Percentiles rank a stretch among this genome's conserved stretches.
phyloP scores from a whole-genome alignment of 192 early-diverging fungal genomes.

The Tieghemiomyces parasiticus region DNA sequence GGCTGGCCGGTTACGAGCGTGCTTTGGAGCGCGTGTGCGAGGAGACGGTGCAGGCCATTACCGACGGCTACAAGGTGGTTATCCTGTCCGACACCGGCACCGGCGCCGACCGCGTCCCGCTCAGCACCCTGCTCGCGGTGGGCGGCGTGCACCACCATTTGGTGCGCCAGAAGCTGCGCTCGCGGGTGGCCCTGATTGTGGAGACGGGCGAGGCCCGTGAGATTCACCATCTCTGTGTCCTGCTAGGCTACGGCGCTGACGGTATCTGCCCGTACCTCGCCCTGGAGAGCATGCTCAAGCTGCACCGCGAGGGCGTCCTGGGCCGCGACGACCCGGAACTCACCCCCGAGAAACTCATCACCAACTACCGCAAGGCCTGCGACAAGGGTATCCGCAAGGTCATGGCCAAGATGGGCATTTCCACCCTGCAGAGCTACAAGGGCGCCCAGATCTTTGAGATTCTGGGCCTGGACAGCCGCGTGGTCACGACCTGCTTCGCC shows the following conservation, averaged over 20 bases:
- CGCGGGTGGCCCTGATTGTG: constrained; percentile 71
- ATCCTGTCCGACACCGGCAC: constrained; percentile 67
- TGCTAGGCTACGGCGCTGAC: constrained; percentile 92
- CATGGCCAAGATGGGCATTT: constrained; percentile 99
- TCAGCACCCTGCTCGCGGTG: constrained; percentile 73
- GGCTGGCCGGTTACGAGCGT: constrained; percentile 55
- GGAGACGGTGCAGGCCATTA: constrained; percentile 70
- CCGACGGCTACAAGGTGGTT: constrained; percentile 62
- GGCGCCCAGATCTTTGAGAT: constrained; percentile 99
- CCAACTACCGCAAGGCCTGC: constrained; percentile 73
- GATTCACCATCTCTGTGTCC: constrained; percentile 89
- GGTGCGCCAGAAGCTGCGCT: constrained; percentile 74
- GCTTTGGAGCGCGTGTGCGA: constrained; percentile 79
- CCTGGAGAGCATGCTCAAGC: constrained; percentile 76
- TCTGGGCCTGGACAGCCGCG: constrained; percentile 74
- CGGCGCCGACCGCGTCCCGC: constrained; percentile 47
- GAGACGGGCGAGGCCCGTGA: constrained; percentile 93
- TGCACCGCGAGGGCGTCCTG: constrained; percentile 69
- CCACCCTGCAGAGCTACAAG: constrained; percentile 93
- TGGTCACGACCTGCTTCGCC: constrained; percentile 81
- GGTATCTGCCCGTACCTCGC: constrained; percentile 88
- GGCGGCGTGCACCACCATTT: constrained; percentile 92
- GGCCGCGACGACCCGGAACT: constrained; percentile 24
- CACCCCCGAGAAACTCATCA: constrained; percentile 48
- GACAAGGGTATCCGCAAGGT: constrained; percentile 96